Evolutionary conservation across 2,329 filamentous ascomycete species (phyloP).

Genomic region (Trichoderma lentiforme): DNA sequence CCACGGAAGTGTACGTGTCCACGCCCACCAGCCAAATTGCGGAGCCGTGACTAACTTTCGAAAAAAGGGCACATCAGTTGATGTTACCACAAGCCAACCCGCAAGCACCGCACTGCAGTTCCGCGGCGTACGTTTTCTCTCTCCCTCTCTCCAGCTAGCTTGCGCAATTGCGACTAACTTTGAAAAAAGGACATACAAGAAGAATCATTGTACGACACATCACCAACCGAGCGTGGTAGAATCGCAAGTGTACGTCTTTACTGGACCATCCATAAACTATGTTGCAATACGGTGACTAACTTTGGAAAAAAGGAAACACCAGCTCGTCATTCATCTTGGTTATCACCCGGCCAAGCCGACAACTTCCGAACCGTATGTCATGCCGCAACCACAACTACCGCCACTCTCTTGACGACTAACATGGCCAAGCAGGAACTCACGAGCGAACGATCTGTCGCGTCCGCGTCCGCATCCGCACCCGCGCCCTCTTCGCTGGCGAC

Average conservation of each 20-base stretch:
- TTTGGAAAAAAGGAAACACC: conserved; percentile 19
- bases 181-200: conserved; percentile 12
- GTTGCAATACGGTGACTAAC: neutral
- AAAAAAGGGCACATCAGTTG: conserved; percentile 17
- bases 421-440: conserved; percentile 1
- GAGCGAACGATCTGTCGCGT: neutral
- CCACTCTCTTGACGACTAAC: neutral
- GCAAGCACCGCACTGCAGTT: neutral
- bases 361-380: conserved; percentile 10
- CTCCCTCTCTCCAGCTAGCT: neutral
- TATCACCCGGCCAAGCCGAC: neutral
- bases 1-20: conserved; percentile 20
- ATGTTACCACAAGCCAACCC: neutral
- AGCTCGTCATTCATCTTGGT: conserved; percentile 10
- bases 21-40: neutral
- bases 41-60: conserved; percentile 13
- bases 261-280: neutral
- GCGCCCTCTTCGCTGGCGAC: conserved; percentile 5
- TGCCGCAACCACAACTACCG: neutral
- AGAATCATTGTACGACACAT: neutral
- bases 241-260: conserved; percentile 7
- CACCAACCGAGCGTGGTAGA: conserved; percentile 3
- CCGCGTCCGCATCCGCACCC: neutral
- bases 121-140: conserved; percentile 8
- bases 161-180: conserved; percentile 16